These are phyloP conservation scores for Fusarium mundagurra DNA, from an alignment of 2,329 filamentous ascomycete species.

Conservation along the genomic window DNA sequence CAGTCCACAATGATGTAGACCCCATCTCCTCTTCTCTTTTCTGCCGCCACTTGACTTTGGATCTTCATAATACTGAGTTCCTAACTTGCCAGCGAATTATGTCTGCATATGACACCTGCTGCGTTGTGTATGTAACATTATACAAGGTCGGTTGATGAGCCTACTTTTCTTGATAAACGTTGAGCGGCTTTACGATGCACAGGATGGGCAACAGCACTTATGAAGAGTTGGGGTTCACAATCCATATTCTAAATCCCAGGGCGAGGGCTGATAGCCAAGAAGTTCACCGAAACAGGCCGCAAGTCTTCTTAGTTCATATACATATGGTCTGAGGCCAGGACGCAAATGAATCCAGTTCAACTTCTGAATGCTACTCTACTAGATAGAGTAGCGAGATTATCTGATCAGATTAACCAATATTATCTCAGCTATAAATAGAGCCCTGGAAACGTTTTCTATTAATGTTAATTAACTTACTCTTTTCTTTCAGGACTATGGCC, in stretches of 20 bases:
- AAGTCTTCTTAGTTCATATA: neutral
- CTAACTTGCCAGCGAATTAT: too few species aligned
- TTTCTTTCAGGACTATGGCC: neutral
- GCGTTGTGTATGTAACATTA: neutral
- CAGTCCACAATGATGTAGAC: slow-evolving; percentile 45
- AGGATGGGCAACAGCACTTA: neutral
- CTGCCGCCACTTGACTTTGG: neutral
- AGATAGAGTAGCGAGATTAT: slow-evolving; percentile 2
- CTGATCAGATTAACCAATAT: neutral
- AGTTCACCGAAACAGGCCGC: neutral
- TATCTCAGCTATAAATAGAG: neutral
- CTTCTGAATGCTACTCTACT: neutral
- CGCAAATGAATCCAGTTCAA: neutral
- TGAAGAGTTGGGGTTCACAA: neutral
- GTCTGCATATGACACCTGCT: neutral
- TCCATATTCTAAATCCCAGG: neutral
- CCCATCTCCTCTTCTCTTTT: slow-evolving; percentile 13
- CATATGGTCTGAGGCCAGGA: neutral
- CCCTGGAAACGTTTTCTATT: neutral
- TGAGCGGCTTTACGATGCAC: neutral
- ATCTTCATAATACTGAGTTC: neutral
- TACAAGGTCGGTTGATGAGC: slow-evolving; percentile 1
- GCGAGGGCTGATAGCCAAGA: slow-evolving; percentile 9
- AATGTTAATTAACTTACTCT: neutral
- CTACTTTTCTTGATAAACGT: slow-evolving; percentile 5